Base-by-base conservation (phyloP, 306 rosid genomes). In the Vigna trinervia region DNA sequence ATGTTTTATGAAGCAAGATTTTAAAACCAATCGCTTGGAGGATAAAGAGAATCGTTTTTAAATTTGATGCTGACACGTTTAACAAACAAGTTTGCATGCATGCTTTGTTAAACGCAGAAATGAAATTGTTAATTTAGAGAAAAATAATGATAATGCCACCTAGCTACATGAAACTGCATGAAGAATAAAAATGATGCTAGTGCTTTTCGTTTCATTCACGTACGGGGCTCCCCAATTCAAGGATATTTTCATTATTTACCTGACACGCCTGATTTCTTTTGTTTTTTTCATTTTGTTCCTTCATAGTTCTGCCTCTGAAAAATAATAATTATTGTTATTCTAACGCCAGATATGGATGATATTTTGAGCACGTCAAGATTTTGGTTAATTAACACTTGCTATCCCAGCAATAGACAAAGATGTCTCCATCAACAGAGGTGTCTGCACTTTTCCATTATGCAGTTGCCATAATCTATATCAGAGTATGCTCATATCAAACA, bases 171-270 rank as follows among this genome's bases (percentile, higher is more conserved):
- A 75, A 86, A 73, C 76, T 89, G 91, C 94, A 91, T 86, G 86
- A 78, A 82, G 86, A 85, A 84, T 85, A 85, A 85, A 87, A 84
- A 89, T 89, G 85, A 88, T 89, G 87, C 63, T 76, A 76, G 54
- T 81, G 88, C 80, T 78, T 78, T 83, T 75, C 82, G 81, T 87
- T 83, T 87, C 80, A 86, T 83, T 87, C 80, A 86, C 87, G 87
- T 86, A 91, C 85, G 87, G 86, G 76, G 80, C 84, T 56, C 86
- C 91, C 89, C 62, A 83, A 89, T 86, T 89, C 88, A 83, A 83
- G 92, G 92, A 88, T 89, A 83, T 88, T 91, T 87, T 89, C 89
- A 89, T 89, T 91, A 86, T 91, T 77, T 89, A 76, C 74, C 74
- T 81, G 87, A 86, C 92, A 91, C 91, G 94, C 94, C 88, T 88